A percentile compares a stretch with the other conserved stretches of the same genome.
Conservation (phyloP, 345 rosid species). For the Chamaenerion angustifolium region DNA sequence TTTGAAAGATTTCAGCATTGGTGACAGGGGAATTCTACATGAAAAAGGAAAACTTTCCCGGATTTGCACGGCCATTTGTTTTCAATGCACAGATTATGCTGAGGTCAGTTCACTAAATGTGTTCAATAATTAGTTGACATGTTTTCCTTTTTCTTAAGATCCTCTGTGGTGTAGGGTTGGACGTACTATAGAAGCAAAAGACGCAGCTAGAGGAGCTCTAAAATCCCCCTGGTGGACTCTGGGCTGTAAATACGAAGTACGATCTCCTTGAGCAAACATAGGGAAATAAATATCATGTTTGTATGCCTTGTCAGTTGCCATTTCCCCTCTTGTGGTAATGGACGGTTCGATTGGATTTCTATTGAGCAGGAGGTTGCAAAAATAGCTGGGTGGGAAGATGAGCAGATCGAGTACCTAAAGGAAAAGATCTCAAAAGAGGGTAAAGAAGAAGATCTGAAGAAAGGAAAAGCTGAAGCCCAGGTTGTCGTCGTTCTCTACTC, state of each 20-base stretch:
- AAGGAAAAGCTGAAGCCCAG: conserved; percentile 76
- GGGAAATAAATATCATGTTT: background rate
- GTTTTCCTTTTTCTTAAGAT: background rate
- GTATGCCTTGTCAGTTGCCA: conserved; percentile 1
- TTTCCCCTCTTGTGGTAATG: background rate
- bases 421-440: conserved; percentile 81
- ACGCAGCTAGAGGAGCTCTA: conserved; percentile 73
- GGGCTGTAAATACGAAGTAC: conserved; percentile 64
- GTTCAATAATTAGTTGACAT: background rate
- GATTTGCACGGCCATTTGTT: conserved; percentile 88
- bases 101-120: conserved; percentile 20
- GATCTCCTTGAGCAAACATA: background rate
- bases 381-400: conserved; percentile 84
- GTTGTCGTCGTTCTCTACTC: conserved; percentile 22
- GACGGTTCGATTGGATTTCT: background rate
- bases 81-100: conserved; percentile 59
- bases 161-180: conserved; percentile 37
- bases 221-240: conserved; percentile 93
- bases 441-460: conserved; percentile 58
- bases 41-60: conserved; percentile 69
- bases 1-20: conserved; percentile 64
- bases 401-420: conserved; percentile 68
- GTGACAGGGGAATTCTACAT: conserved; percentile 79
- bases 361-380: conserved; percentile 47
- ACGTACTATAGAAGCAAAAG: conserved; percentile 65